Percentiles rank a stretch among this genome's conserved stretches.
These are phyloP conservation scores for Trypanosoma boissoni DNA, from an alignment of 208 protist species.

Conservation along the genomic window DNA sequence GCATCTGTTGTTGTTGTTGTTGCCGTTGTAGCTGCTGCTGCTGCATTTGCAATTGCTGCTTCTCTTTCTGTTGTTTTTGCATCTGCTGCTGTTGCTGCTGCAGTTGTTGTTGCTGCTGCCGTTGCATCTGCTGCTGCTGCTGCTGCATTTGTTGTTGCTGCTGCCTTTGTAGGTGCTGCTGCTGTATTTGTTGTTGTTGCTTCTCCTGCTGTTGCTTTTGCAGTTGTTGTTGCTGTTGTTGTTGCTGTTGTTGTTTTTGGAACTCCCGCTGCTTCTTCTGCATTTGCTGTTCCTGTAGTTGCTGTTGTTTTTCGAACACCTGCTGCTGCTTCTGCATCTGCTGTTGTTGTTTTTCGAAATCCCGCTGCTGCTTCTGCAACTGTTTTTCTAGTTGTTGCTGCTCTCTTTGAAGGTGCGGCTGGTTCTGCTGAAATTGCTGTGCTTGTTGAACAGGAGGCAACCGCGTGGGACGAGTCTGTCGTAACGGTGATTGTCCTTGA, in stretches of 20 bases:
- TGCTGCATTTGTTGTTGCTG: slow-evolving; percentile 25
- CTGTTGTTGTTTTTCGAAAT: not conserved
- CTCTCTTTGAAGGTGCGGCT: slow-evolving; percentile 25
- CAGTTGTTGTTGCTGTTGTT: not conserved
- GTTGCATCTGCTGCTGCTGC: too few relatives aligned
- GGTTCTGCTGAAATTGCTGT: slow-evolving; percentile 22
- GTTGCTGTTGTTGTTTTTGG: not conserved
- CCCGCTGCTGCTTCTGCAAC: slow-evolving; percentile 1
- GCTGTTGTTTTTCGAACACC: not conserved
- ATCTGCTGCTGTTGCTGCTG: too few relatives aligned
- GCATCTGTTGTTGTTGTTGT: too few relatives aligned
- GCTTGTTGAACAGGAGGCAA: not conserved
- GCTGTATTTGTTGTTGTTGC: not conserved
- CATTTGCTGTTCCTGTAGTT: not conserved
- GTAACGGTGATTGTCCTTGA: too few relatives aligned
- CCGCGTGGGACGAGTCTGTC: not conserved
- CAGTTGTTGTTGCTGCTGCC: too few relatives aligned
- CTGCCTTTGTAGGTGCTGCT: slow-evolving; percentile 25
- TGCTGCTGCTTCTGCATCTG: not conserved
- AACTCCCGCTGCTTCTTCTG: not conserved
- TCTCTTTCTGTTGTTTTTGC: not conserved
- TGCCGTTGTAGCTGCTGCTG: too few relatives aligned
- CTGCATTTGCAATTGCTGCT: too few relatives aligned
- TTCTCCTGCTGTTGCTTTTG: not conserved
- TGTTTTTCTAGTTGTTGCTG: slow-evolving; percentile 15